Conservation (phyloP, 202 grass and related monocot species). For the Setaria italica region DNA sequence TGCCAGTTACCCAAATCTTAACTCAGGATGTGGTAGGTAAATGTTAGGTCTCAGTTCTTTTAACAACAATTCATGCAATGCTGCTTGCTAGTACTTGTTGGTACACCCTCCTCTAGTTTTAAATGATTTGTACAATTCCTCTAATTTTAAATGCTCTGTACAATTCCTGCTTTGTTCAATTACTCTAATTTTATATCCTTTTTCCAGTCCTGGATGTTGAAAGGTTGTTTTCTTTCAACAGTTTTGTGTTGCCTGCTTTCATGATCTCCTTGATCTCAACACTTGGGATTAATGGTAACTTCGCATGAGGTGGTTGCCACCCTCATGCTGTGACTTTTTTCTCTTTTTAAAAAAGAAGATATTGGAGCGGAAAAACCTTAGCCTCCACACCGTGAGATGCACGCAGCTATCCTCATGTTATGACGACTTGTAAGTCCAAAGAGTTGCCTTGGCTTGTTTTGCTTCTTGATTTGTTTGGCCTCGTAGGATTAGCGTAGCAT, state of each 20-base stretch:
- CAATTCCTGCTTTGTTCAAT: constrained; percentile 16
- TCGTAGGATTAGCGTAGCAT: constrained; percentile 29
- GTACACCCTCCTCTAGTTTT: constrained; percentile 36
- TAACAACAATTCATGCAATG: constrained; percentile 10
- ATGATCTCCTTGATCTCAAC: not conserved
- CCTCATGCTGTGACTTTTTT: not conserved
- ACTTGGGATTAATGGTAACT: not conserved
- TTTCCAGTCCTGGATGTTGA: not conserved
- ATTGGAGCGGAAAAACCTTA: not conserved
- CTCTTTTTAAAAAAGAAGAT: not conserved
- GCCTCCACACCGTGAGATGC: not conserved
- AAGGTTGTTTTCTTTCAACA: constrained; percentile 34
- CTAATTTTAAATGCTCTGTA: not conserved
- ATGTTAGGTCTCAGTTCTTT: constrained; percentile 35
- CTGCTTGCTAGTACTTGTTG: constrained; percentile 13
- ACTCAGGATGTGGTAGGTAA: constrained; percentile 31
- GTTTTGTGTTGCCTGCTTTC: constrained; percentile 9
- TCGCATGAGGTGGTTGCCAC: not conserved
- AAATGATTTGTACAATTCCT: constrained; percentile 29
- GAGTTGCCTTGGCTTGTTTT: not conserved
- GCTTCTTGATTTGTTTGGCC: not conserved
- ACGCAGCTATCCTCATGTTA: not conserved
- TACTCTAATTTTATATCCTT: not conserved
- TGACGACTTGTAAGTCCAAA: not conserved
- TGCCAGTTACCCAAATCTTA: constrained; percentile 8